Base-by-base conservation (phyloP, 768 basidiomycete species). In the Cystofilobasidium ferigula region DNA sequence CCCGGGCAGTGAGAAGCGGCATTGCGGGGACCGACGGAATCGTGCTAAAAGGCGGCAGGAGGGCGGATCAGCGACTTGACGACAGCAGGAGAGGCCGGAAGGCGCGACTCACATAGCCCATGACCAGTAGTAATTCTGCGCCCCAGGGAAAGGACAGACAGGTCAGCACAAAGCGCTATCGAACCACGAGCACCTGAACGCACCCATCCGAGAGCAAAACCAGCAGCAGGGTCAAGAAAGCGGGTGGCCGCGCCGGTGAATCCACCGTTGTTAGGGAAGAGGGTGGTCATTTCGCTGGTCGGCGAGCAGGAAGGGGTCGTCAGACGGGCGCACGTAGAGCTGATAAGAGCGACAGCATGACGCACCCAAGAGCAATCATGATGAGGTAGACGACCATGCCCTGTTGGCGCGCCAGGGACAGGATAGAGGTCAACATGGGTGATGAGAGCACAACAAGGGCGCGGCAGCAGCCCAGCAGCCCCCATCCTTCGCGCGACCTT, bases 251-350 rank as follows among this genome's bases (percentile, higher is more conserved):
- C 51, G 30, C 51, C 51, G n/a, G 69, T 66, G 69, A 74, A 74
- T 30, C 71, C 72, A n/a, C 71, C 71, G 35, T 71, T 67, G 47
- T 69, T 70, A 5, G 72, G 71, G 47, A 69, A 73, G 28, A 70
- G 63, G 10, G 72, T 71, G n/a, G 70, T 67, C 67, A 72, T 67
- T 30, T 72, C 71, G 30, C n/a, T n/a, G n/a, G n/a, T 71, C 67
- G 13, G n/a, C n/a, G n/a, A n/a, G n/a, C n/a, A 28, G 1, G n/a
- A 24, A 40, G 18, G 26, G 20, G 13, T n/a, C 24, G 59, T n/a
- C 18, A 16, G 3, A 38, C 26, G 24, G 38, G 9, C 48, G 16
- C 28, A n/a, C 48, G 16, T 24, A 47, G 24, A 13, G 24, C 5
- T 26, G 24, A 45, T 24, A 28, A 28, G 22, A 45, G 1, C 22